These are phyloP conservation scores for Barnettozyma sp. DNA, from an alignment of 805 yeast genomes.

Conservation along the genomic window DNA sequence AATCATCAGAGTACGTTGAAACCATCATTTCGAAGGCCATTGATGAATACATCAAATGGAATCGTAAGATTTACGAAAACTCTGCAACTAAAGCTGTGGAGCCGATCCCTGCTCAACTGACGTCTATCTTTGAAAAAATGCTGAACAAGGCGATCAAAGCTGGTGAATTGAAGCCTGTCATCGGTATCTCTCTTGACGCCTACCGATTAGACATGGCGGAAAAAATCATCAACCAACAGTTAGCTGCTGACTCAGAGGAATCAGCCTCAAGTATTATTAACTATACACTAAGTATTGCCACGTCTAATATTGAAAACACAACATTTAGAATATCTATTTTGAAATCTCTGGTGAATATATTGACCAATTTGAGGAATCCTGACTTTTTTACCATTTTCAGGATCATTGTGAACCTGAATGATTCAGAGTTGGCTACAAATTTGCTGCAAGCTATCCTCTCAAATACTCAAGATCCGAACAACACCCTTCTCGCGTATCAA, in stretches of 20 bases:
- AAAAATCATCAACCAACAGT: conserved; percentile 40
- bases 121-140: conserved; percentile 78
- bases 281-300: conserved; percentile 70
- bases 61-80: conserved; percentile 43
- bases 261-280: conserved; percentile 48
- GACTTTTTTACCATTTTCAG: conserved; percentile 83
- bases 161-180: conserved; percentile 70
- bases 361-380: conserved; percentile 52
- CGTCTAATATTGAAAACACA: conserved; percentile 57
- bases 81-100: conserved; percentile 14
- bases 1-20: conserved; percentile 79
- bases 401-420: conserved; percentile 83
- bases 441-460: conserved; percentile 56
- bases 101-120: conserved; percentile 53
- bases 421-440: conserved; percentile 57
- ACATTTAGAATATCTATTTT: conserved; percentile 61
- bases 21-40: conserved; percentile 93
- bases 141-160: conserved; percentile 65
- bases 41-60: conserved; percentile 63
- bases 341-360: conserved; percentile 51
- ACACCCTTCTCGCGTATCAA: conserved; percentile 70
- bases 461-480: conserved; percentile 29
- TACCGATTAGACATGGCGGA: conserved; percentile 78
- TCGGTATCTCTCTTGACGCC: conserved; percentile 88
- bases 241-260: conserved; percentile 41